Evolutionary conservation across 2,329 filamentous ascomycete species (phyloP).

Genomic region (Talaromyces sp.): DNA sequence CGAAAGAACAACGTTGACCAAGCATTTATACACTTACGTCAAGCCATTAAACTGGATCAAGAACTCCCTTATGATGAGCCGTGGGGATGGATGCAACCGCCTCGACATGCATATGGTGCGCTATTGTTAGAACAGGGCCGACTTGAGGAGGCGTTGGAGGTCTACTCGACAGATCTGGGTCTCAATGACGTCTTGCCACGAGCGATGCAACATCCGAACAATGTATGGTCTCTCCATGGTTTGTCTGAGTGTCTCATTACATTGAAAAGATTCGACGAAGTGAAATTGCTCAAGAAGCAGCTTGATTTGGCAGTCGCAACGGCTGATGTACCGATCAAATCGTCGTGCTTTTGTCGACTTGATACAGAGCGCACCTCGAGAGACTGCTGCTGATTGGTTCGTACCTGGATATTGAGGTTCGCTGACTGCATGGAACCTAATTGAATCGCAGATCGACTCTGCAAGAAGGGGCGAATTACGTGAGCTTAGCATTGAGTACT

Average conservation of each 20-base stretch:
- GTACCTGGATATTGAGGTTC: not conserved
- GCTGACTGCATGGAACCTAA: not conserved
- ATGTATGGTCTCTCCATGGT: slow-evolving; percentile 69
- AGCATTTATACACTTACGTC: slow-evolving; percentile 56
- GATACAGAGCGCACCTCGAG: not conserved
- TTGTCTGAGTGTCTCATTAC: slow-evolving; percentile 63
- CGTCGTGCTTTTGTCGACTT: slow-evolving; percentile 54
- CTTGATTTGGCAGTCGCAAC: slow-evolving; percentile 50
- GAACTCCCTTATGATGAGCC: slow-evolving; percentile 62
- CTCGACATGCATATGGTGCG: slow-evolving; percentile 62
- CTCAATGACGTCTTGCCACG: slow-evolving; percentile 56
- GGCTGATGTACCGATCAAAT: slow-evolving; percentile 56
- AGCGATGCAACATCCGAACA: slow-evolving; percentile 62
- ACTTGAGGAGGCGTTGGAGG: slow-evolving; percentile 48
- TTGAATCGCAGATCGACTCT: not conserved
- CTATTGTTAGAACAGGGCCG: slow-evolving; percentile 60
- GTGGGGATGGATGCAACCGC: slow-evolving; percentile 69
- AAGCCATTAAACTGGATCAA: slow-evolving; percentile 57
- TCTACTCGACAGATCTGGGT: slow-evolving; percentile 58
- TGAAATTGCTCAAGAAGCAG: slow-evolving; percentile 42
- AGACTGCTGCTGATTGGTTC: not conserved
- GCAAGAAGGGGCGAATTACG: not conserved
- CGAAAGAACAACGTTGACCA: slow-evolving; percentile 52
- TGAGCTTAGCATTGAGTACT: not conserved
- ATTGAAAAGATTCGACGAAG: slow-evolving; percentile 47